Conservation (phyloP, 2,329 filamentous ascomycete genomes). For the Periglandula ipomoeae region DNA sequence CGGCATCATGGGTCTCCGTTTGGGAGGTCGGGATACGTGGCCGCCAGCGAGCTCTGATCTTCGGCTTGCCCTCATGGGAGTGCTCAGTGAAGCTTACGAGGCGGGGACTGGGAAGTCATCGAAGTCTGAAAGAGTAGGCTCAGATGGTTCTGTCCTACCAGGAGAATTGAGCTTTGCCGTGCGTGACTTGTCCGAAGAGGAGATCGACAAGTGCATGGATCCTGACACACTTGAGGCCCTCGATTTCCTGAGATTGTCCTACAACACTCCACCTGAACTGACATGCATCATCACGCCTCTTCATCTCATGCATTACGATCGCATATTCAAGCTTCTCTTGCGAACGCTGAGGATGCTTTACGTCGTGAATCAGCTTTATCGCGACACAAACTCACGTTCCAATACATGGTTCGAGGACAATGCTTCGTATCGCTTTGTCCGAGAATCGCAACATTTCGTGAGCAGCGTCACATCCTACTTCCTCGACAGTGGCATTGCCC, state of each 20-base stretch:
- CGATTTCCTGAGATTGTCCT: constrained; percentile 86
- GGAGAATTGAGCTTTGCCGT: constrained; percentile 76
- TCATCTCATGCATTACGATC: constrained; percentile 72
- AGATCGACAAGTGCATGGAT: constrained; percentile 77
- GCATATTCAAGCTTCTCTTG: constrained; percentile 71
- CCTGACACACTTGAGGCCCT: constrained; percentile 75
- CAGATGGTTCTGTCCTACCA: constrained; percentile 40
- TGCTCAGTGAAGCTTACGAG: constrained; percentile 66
- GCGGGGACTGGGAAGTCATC: constrained; percentile 14
- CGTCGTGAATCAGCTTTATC: constrained; percentile 57
- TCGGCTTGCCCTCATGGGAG: constrained; percentile 77
- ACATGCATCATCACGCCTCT: constrained; percentile 62
- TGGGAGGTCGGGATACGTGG: constrained; percentile 78
- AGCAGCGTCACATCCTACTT: constrained; percentile 66
- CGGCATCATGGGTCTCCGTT: constrained; percentile 68
- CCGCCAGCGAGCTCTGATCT: constrained; percentile 90
- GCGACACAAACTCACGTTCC: constrained; percentile 38
- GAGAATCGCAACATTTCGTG: constrained; percentile 75
- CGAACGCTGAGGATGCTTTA: constrained; percentile 71
- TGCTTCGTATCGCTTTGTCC: constrained; percentile 49
- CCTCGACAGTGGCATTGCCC: constrained; percentile 66
- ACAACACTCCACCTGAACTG: constrained; percentile 65
- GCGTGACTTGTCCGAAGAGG: constrained; percentile 65
- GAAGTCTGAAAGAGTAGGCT: constrained; percentile 15
- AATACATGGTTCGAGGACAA: constrained; percentile 28